Percentiles rank a stretch among this genome's conserved stretches.
These are phyloP conservation scores for Candida glucosophila DNA, from an alignment of 1,139 yeast species.

Conservation along the genomic window DNA sequence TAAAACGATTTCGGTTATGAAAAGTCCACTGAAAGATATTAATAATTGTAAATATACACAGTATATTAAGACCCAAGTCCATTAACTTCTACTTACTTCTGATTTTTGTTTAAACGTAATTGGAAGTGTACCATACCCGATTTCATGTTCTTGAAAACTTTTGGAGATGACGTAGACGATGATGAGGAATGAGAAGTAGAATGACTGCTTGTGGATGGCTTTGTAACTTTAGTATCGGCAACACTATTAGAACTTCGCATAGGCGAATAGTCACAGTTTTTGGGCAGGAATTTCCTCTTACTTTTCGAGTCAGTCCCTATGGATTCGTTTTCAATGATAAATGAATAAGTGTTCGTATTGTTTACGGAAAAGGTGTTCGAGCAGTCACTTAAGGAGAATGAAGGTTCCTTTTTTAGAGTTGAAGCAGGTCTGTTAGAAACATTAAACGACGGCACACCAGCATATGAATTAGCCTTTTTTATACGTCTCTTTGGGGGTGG, in stretches of 20 bases:
- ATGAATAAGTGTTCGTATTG: slow-evolving; percentile 8
- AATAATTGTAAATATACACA: too few species aligned
- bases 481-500: too few species aligned
- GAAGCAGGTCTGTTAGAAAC: too few species aligned
- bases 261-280: slow-evolving; percentile 6
- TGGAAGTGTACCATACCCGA: slow-evolving; percentile 32
- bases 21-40: too few species aligned
- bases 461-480: slow-evolving; percentile 7
- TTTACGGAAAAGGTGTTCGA: slow-evolving; percentile 16
- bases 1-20: too few species aligned
- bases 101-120: slow-evolving; percentile 12
- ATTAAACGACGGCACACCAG: slow-evolving; percentile 6
- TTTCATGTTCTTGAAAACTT: slow-evolving; percentile 22
- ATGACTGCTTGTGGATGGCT: slow-evolving; percentile 3
- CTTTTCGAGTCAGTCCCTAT: slow-evolving; percentile 2
- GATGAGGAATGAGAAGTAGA: slow-evolving; percentile 1
- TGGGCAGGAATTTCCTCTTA: slow-evolving; percentile 11
- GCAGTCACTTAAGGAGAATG: slow-evolving; percentile 20
- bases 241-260: too few species aligned
- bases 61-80: too few species aligned
- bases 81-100: too few species aligned
- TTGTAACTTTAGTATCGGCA: slow-evolving; percentile 4
- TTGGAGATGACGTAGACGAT: slow-evolving; percentile 9
- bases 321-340: slow-evolving; percentile 10
- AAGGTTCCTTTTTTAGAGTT: slow-evolving; percentile 7